Evolutionary conservation across 345 rosid genomes (phyloP), one percentile per base, ranked within the genome.

Genomic region (Moricandia moricandioides): DNA sequence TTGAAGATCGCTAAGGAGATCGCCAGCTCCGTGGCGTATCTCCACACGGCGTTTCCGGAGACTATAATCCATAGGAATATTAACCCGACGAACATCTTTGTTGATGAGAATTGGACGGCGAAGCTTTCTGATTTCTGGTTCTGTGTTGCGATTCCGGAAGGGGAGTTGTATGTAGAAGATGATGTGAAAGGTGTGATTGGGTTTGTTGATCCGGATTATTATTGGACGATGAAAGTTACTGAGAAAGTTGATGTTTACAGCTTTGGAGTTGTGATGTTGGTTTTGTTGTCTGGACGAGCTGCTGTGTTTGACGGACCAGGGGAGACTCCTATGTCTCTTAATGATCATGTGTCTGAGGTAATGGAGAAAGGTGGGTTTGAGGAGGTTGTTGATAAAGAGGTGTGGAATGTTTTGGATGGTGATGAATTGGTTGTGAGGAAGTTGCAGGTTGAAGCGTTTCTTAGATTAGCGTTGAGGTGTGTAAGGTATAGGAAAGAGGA

Each of bases 41-140:
- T 77, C 8, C 80, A 77, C 72, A 71, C 66, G 31, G 67, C 67
- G 40, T 78, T 71, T 49, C 68, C 72, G 2, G 67, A 64, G 72
- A 65, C 67, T 27, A 65, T 78, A 57, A 26, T 78, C 21, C 81
- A 78, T 5, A 30, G 72, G 68, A 56, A 78, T 58, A 71, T 71
- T 11, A 71, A 78, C 18, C 72, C 72, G 12, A 71, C 71, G 2
- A 78, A 78, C 13, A 47, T 65, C 7, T 72, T 78, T 10, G 5
- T 71, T 0, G 77, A 66, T 0, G 21, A 59, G 56, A 21, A 78
- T 71, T 71, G 72, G 71, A 66, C 40, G 1, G 71, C 71, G 14
- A 77, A 77, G 77, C 55, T 77, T 35, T 64, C 67, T 45, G 72
- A 77, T 71, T 66, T 72, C 57, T 77, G 76, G 75, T 70, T 70